Base-by-base conservation (phyloP, 768 basidiomycete species). In the Arthromyces matolae region DNA sequence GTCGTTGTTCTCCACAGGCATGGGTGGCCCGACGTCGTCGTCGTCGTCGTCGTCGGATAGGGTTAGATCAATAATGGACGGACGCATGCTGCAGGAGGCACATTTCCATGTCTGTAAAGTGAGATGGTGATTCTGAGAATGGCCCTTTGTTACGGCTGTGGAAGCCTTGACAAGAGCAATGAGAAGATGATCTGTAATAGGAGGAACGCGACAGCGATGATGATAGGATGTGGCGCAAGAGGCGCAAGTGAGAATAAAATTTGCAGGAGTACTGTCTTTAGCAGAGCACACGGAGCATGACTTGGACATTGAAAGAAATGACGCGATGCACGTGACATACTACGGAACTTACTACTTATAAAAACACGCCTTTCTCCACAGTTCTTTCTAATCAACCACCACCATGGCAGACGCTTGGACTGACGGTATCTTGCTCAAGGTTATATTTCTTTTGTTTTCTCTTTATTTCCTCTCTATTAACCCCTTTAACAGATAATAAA, bases 351-450 rank as follows among this genome's bases (percentile, higher is more conserved):
- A n/a, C n/a, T n/a, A n/a, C n/a, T 12, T 42, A 52, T 24, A 45
- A 36, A 49, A 49, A 23, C 47, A 40, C 32, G 39, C 13, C 37
- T 19, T 23, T 22, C 35, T 25, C 53, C 37, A 31, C 42, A 31
- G 28, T 41, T 37, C 38, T 45, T 29, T 24, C 52, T 49, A 53
- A 40, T 44, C 51, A 20, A 50, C 42, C 41, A 54, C 60, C 53
- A 73, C 59, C 60, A 81, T 83, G 80, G 69, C 81, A 52, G 76
- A 79, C 65, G 60, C 75, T 43, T 89, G 90, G 89, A 84, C 73
- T 55, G 90, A 94, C 63, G 85, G 80, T 13, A 81, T 94, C 53
- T 57, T 85, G 31, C 80, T 93, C 75, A 93, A 95, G 77, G 86
- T 18, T 32, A 14, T 3, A 8, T 14, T n/a, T 33, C 22, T 13